Percentiles rank a stretch among this genome's conserved stretches.
Evolutionary conservation across 2,329 filamentous ascomycete species (phyloP).

Genomic region (Colletotrichum kahawae): DNA sequence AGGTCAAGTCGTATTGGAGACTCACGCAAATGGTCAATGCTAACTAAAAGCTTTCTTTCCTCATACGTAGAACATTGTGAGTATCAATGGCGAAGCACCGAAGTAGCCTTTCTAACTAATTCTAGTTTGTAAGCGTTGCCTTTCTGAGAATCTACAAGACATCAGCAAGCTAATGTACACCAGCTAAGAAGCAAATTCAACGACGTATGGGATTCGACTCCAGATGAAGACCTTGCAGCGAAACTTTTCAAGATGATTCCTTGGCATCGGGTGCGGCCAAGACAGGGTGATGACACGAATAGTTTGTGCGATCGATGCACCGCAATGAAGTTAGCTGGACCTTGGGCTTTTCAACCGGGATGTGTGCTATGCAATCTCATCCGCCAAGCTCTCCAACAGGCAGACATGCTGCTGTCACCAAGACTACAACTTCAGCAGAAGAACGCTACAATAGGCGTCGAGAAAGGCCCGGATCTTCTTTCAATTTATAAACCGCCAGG

Average conservation of each 20-base stretch:
- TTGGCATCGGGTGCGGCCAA: not conserved
- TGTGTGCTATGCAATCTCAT: not conserved
- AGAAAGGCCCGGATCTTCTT: not conserved
- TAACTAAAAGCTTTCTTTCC: not conserved
- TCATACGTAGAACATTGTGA: not conserved
- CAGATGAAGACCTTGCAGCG: not conserved
- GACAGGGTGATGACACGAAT: not conserved
- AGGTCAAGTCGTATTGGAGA: not conserved
- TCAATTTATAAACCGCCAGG: conserved; percentile 1
- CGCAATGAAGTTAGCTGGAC: not conserved
- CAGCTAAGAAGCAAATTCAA: not conserved
- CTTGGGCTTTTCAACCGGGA: not conserved
- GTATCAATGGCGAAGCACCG: not conserved
- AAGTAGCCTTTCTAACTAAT: not conserved
- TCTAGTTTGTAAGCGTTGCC: not conserved
- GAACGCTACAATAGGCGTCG: not conserved
- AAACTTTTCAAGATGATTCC: not conserved
- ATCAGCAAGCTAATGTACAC: not conserved
- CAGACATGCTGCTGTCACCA: not conserved
- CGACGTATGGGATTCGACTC: not conserved
- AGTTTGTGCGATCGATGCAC: not conserved
- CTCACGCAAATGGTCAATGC: not conserved
- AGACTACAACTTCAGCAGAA: not conserved
- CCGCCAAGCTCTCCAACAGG: not conserved
- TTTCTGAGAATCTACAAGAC: not conserved